Base-by-base conservation (phyloP, 176 grass and related monocot genomes). In the Carex kokanica region DNA sequence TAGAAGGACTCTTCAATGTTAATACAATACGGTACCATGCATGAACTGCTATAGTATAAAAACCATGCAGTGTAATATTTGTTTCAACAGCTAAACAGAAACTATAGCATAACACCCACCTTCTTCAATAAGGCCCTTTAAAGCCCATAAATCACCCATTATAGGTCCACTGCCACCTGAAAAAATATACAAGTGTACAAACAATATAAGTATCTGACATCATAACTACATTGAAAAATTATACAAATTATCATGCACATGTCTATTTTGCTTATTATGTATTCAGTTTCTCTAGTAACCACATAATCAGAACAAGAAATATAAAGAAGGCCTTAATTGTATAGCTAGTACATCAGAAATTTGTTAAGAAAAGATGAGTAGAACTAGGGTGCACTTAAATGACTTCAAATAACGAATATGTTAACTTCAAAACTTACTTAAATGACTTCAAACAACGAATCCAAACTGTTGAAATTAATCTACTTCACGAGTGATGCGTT, bases 121-220 rank as follows among this genome's bases (percentile, higher is more conserved):
- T 93, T 98, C 95, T 93, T 91, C 92, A 80, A 91, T 93, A 64
- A 98, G 32, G 84, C 95, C 92, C 88, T 98, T 98, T 78, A 98
- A 93, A 87, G 95, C 95, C 95, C 95, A 98, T 69, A 94, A 85
- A 84, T 98, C 95, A 70, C 92, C 90, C 95, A 98, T 94, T 87
- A 98, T 98, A 13, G 95, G 86, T 29, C 95, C 95, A 84, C 84
- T 83, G 54, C 92, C 95, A 81, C 95, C 95, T 98, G 70, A 47
- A 45, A 84, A 59, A 8, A 58, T 40, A 74, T 61, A 38, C 40
- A 57, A 81, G 41, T 3, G 6, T 23, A 73, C 41, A 25, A 21
- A 64, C 12, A 6, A 81, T 61, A 64, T 15, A 64, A 64, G 7
- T 41, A 81, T 41, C 78, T 21, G 32, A 60, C 78, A 60, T 11